phyloP scores from a whole-genome alignment of 139 green algal genomes.

The Nannochloris sp. region DNA sequence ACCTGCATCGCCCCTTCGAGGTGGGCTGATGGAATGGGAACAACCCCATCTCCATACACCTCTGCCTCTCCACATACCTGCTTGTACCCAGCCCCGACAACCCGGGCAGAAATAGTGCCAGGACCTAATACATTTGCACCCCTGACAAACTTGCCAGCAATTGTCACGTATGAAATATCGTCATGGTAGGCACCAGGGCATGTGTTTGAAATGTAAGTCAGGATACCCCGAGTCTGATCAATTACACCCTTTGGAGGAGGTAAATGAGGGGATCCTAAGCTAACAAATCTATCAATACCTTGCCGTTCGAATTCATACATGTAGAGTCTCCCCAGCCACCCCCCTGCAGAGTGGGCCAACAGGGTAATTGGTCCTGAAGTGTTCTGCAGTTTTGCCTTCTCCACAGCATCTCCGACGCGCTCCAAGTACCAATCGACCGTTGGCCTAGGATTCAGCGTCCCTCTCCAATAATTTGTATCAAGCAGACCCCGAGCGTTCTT shows the following conservation, averaged over 20 bases:
- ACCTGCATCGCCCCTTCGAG: conserved; percentile 27
- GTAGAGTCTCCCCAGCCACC: conserved; percentile 69
- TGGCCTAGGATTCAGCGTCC: conserved; percentile 77
- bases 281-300: conserved; percentile 62
- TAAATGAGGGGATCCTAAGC: conserved; percentile 64
- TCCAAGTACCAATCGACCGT: conserved; percentile 90
- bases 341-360: conserved; percentile 80
- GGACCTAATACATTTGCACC: conserved; percentile 35
- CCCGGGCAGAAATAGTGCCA: conserved; percentile 25
- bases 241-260: conserved; percentile 51
- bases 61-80: conserved; percentile 68
- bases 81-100: conserved; percentile 72
- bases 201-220: conserved; percentile 3
- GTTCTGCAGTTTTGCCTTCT: conserved; percentile 35
- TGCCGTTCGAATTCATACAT: conserved; percentile 57
- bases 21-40: conserved; percentile 42
- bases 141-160: conserved; percentile 68
- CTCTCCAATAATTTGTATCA: conserved; percentile 52
- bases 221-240: conserved; percentile 67
- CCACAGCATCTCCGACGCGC: conserved; percentile 46
- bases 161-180: conserved; percentile 55
- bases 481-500: conserved; percentile 4
- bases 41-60: conserved; percentile 74
- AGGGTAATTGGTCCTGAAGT: conserved; percentile 58
- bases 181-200: conserved; percentile 11